Percentiles rank a stretch among this genome's conserved stretches.
phyloP scores from a whole-genome alignment of 148 eudicot genomes.

The Vaccinium corymbosum region DNA sequence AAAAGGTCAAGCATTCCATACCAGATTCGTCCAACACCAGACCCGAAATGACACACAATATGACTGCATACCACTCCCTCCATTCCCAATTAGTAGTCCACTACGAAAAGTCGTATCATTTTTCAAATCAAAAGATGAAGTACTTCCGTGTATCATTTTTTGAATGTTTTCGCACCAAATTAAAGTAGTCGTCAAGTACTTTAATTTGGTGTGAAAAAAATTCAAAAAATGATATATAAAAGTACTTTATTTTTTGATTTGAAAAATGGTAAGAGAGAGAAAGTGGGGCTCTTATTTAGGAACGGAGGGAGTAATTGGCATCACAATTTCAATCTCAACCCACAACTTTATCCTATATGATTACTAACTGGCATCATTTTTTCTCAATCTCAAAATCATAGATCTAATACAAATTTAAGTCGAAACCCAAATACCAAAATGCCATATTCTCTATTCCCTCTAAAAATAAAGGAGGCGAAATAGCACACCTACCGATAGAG shows the following conservation, averaged over 20 bases:
- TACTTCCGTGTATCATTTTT: no score
- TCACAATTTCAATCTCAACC: not conserved
- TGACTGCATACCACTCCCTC: not conserved
- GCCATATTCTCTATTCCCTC: not conserved
- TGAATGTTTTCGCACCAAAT: no score
- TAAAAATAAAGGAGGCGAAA: not conserved
- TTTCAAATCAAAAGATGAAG: no score
- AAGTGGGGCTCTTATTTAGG: no score
- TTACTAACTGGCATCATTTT: no score
- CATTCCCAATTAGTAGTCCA: no score
- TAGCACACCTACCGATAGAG: conserved; percentile 72
- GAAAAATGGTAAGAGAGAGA: no score
- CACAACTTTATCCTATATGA: not conserved
- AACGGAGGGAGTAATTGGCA: not conserved
- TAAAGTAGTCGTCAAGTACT: no score
- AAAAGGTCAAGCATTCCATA: not conserved
- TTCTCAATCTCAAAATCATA: conserved; percentile 6
- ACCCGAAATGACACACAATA: not conserved
- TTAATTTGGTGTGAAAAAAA: no score
- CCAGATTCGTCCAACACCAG: conserved; percentile 1
- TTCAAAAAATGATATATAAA: no score
- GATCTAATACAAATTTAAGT: conserved; percentile 12
- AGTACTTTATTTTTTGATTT: no score
- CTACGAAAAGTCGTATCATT: no score
- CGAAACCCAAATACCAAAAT: not conserved